phyloP scores from a whole-genome alignment of 805 yeast genomes.

The Yamadazyma paraphyllophila region DNA sequence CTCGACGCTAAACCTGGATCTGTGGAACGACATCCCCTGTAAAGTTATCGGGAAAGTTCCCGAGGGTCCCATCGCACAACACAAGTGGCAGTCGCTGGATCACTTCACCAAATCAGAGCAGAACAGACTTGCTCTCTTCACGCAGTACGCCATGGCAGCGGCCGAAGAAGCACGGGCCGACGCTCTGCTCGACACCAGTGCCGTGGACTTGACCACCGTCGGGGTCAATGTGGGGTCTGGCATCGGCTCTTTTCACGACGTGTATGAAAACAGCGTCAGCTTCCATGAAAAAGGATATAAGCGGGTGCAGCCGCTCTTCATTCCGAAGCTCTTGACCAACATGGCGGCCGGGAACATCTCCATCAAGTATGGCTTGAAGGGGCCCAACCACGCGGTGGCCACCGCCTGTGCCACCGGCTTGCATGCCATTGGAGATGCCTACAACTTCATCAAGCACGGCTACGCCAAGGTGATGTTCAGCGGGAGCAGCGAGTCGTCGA shows the following conservation, averaged over 20 bases:
- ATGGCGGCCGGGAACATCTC: conserved; percentile 95
- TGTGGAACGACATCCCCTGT: conserved; percentile 58
- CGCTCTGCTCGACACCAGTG: conserved; percentile 47
- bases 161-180: conserved; percentile 74
- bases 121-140: conserved; percentile 65
- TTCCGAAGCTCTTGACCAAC: conserved; percentile 79
- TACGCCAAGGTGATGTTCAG: conserved; percentile 86
- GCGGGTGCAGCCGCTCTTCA: conserved; percentile 78
- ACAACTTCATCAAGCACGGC: conserved; percentile 71
- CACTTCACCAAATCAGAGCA: conserved; percentile 50
- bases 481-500: conserved; percentile 89
- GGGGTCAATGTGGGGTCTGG: conserved; percentile 94
- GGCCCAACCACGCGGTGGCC: conserved; percentile 84
- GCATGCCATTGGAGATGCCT: conserved; percentile 92
- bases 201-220: conserved; percentile 34
- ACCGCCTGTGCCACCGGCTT: conserved; percentile 98
- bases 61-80: conserved; percentile 39
- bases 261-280: conserved; percentile 58
- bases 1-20: conserved; percentile 33
- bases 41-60: conserved; percentile 79
- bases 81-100: conserved; percentile 51
- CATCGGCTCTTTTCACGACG: conserved; percentile 80
- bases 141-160: conserved; percentile 78
- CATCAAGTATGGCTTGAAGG: conserved; percentile 70
- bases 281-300: conserved; percentile 51